phyloP scores from a whole-genome alignment of 2,329 filamentous ascomycete species.

The Fusarium chaquense region DNA sequence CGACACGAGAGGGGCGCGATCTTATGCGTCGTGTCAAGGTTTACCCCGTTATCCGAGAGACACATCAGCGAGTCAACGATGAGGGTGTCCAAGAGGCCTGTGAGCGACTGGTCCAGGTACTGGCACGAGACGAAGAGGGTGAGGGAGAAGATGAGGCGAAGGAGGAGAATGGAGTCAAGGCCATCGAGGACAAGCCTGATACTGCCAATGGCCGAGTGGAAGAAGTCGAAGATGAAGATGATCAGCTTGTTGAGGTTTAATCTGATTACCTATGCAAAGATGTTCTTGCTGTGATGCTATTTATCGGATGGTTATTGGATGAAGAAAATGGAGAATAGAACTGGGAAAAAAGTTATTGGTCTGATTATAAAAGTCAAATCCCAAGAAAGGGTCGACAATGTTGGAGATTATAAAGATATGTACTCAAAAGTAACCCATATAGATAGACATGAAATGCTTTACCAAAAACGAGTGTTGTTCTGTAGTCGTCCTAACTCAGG shows the following conservation, averaged over 20 bases:
- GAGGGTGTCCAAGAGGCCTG: slow-evolving; percentile 86
- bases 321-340: background rate
- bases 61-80: slow-evolving; percentile 81
- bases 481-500: slow-evolving; percentile 8
- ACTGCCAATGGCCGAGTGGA: slow-evolving; percentile 56
- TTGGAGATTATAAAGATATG: slow-evolving; percentile 23
- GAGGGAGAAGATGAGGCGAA: slow-evolving; percentile 56
- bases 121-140: slow-evolving; percentile 81
- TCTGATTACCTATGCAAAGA: too few species aligned
- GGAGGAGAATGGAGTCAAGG: slow-evolving; percentile 51
- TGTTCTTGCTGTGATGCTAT: background rate
- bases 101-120: slow-evolving; percentile 88
- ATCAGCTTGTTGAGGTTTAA: slow-evolving; percentile 67
- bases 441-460: slow-evolving; percentile 32
- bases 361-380: background rate
- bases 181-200: slow-evolving; percentile 52
- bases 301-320: background rate
- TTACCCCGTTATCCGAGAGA: slow-evolving; percentile 90
- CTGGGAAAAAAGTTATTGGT: background rate
- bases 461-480: slow-evolving; percentile 33
- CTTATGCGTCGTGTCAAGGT: slow-evolving; percentile 81
- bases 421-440: slow-evolving; percentile 33
- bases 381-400: background rate
- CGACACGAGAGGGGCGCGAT: slow-evolving; percentile 80
- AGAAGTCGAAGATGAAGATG: slow-evolving; percentile 64